A percentile compares a stretch with the other conserved stretches of the same genome.
Evolutionary conservation across 139 green algal genomes (phyloP).

Genomic region (Haematococcus lacustris): DNA sequence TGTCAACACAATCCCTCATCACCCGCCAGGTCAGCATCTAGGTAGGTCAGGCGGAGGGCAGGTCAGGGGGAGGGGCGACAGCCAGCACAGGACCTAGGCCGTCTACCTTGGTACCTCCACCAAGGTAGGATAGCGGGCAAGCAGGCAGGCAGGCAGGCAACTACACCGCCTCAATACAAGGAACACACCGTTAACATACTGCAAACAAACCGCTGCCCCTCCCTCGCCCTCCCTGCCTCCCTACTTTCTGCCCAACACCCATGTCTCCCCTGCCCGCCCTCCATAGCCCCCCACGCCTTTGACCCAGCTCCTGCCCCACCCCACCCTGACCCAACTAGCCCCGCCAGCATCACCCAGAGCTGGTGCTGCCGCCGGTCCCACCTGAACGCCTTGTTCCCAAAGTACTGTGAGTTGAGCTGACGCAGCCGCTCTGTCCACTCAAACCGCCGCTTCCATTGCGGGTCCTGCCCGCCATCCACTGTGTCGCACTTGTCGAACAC

Average conservation of each 20-base stretch:
- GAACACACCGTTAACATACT: too few species aligned
- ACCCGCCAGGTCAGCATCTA: neutral
- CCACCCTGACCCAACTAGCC: too few species aligned
- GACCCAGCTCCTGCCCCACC: neutral
- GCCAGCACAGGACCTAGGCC: neutral
- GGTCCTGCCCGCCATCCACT: slow-evolving; percentile 17
- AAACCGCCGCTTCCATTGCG: slow-evolving; percentile 10
- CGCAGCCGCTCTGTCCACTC: slow-evolving; percentile 11
- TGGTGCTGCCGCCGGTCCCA: neutral
- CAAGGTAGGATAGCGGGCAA: neutral
- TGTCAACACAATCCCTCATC: neutral
- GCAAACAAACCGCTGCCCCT: too few species aligned
- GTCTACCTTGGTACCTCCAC: neutral
- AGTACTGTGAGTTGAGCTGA: slow-evolving; percentile 13
- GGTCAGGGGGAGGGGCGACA: neutral
- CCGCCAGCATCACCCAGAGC: too few species aligned
- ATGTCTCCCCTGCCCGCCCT: neutral
- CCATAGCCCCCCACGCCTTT: neutral
- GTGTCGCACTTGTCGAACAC: slow-evolving; percentile 8
- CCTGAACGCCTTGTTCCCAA: slow-evolving; percentile 31
- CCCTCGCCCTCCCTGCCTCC: neutral
- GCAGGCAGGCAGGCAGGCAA: too few species aligned
- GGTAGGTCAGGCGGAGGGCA: neutral
- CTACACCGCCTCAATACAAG: too few species aligned
- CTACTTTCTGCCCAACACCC: neutral